A percentile compares a stretch with the other conserved stretches of the same genome.
These are phyloP conservation scores for Saksenaea vasiformis DNA, from an alignment of 371 early-diverging fungal species.

Conservation along the genomic window DNA sequence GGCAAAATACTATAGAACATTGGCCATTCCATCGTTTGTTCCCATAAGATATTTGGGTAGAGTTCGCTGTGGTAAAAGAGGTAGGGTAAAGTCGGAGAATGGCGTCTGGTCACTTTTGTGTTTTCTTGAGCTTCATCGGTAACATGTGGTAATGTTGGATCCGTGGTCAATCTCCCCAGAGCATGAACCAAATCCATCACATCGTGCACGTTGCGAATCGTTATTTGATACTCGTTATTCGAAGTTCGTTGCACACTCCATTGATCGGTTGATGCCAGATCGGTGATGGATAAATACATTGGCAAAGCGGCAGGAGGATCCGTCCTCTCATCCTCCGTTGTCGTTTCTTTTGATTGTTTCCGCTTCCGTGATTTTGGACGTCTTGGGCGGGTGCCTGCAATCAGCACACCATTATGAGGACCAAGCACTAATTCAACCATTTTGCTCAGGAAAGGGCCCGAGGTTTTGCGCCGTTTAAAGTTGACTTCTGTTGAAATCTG, in stretches of 20 bases:
- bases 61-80: constrained; percentile 30
- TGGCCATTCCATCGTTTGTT: constrained; percentile 16
- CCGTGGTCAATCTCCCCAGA: constrained; percentile 8
- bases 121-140: not conserved
- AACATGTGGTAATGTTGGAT: not conserved
- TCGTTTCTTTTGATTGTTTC: not conserved
- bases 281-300: constrained; percentile 8
- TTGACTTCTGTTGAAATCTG: no score
- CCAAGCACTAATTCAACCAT: constrained; percentile 26
- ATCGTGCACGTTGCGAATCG: constrained; percentile 19
- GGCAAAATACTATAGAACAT: constrained; percentile 13
- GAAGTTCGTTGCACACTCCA: constrained; percentile 22
- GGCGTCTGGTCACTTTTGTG: not conserved
- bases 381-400: constrained; percentile 25
- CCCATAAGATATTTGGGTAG: constrained; percentile 15
- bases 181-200: constrained; percentile 21
- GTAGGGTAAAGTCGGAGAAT: constrained; percentile 17
- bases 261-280: constrained; percentile 12
- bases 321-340: not conserved
- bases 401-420: constrained; percentile 25
- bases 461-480: no score
- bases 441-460: not conserved
- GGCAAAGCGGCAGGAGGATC: not conserved
- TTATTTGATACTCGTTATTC: constrained; percentile 17
- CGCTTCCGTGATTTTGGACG: constrained; percentile 21